Evolutionary conservation across 2,329 filamentous ascomycete species (phyloP), one percentile per base, ranked within the genome.

Genomic region (Fonsecaea pugnacius): DNA sequence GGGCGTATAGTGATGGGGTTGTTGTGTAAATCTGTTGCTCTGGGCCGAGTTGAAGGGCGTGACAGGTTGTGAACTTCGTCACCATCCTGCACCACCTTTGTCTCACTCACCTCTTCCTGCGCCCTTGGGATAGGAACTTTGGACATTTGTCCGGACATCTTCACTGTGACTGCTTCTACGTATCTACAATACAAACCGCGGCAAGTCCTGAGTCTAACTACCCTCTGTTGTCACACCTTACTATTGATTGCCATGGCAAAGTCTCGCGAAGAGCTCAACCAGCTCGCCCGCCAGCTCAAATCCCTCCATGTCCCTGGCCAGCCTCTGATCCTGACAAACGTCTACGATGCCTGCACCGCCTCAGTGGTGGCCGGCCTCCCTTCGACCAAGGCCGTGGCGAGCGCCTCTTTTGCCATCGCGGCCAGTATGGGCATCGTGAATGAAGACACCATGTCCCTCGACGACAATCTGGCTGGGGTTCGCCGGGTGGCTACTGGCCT

Each of bases 301-400:
- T 57, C 74, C 71, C 81, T 87, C 24, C 85, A 87, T 73, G 65
- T 74, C 30, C 82, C 84, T 0, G 79, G 80, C 2, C 70, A 77
- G 0, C 85, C 85, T 14, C 64, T 87, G 35, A 66, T 87, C 51
- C 75, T 87, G 8, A 77, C 83, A 10, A 87, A 87, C 68, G 75
- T 85, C 67, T 86, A 82, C 78, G 84, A 87, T 70, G 74, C 77
- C 30, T 72, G 80, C 18, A 81, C 84, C 7, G 81, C 85, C 43
- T 72, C 74, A n/a, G 70, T 79, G 1, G 72, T 86, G 53, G 74
- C 78, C 8, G 16, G 24, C 18, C 54, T 63, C 5, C 58, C 64
- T 1, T 75, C 83, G 40, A 66, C 56, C 77, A 78, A 75, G 52
- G 80, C 79, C 33, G 69, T 84, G 2, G 83, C 82, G 10, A 84